Conservation (phyloP, 495 filamentous ascomycete species). For the Tuber borchii region DNA sequence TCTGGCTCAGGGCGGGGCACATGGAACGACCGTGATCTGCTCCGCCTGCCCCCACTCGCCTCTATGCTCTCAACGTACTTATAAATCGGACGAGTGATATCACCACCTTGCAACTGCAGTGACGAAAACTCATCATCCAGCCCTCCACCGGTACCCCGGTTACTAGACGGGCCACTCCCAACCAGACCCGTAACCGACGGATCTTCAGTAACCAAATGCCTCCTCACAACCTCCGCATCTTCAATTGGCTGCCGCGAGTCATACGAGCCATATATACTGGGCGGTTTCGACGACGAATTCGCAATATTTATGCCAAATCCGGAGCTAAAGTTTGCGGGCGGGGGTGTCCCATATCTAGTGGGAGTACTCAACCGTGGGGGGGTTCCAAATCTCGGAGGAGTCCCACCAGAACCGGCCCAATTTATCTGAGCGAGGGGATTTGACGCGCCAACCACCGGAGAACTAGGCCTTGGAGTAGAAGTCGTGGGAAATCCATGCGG, state of each 20-base stretch:
- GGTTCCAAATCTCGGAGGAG: constrained; percentile 57
- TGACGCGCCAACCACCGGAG: constrained; percentile 25
- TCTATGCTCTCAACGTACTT: constrained; percentile 83
- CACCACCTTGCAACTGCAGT: constrained; percentile 81
- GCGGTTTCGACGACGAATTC: constrained; percentile 45
- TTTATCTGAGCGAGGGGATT: constrained; percentile 39
- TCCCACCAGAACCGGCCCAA: constrained; percentile 33
- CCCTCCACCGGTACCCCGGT: constrained; percentile 47
- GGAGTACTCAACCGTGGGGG: constrained; percentile 45
- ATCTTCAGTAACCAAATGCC: constrained; percentile 63
- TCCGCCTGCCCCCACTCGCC: constrained; percentile 42
- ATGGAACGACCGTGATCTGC: constrained; percentile 77
- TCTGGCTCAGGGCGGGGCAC: constrained; percentile 67
- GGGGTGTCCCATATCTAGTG: constrained; percentile 48
- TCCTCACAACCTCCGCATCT: constrained; percentile 70
- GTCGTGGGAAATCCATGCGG: constrained; percentile 30
- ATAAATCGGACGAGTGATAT: constrained; percentile 90
- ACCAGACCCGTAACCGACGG: constrained; percentile 32
- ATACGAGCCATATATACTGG: constrained; percentile 69
- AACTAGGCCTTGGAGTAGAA: constrained; percentile 21
- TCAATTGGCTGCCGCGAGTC: constrained; percentile 62
- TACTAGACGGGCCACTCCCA: constrained; percentile 50
- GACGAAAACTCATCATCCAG: constrained; percentile 78
- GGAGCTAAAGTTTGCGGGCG: constrained; percentile 49
- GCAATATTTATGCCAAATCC: constrained; percentile 41